Base-by-base conservation (phyloP, 1,139 yeast genomes). In the Candida dubliniensis region DNA sequence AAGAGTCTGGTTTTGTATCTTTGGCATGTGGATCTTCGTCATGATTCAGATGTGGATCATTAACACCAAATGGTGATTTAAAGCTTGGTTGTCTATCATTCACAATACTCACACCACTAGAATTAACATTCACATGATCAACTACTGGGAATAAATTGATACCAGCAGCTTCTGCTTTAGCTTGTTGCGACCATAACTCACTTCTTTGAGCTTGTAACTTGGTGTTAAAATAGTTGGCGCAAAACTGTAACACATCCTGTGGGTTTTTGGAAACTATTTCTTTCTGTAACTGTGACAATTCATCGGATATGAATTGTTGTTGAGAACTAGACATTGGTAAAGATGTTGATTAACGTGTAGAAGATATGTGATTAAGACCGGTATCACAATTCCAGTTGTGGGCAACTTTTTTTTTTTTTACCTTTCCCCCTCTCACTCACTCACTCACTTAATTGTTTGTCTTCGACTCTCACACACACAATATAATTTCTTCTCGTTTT, bases 241-340 rank as follows among this genome's bases (percentile, higher is more conserved):
- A 83, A 64, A 85, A 87, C 60, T 86, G 91, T 49, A 86, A 64
- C 27, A 85, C 70, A 59, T 86, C 91, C 14, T 70, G 63, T 2
- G 95, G 95, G 54, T 82, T 79, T 56, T 81, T 78, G 43, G 76
- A 69, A 43, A 74, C 69, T 49, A 86, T 71, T 60, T 83, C 88
- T 56, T 73, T 76, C 62, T 82, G 83, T 61, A 84, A 79, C 50
- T 73, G 79, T 56, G 77, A 77, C 63, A 84, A 73, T 62, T 83
- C 89, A 47, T 79, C 69, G 14, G 63, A 58, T 36, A 56, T 45
- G 46, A 57, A 56, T 36, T 46, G 49, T 31, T 42, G 49, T 15
- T 42, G 50, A 40, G 42, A 15, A 25, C 37, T 35, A 29, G 47
- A 30, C 47, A 42, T 42, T 26, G 31, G 14, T 23, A 18, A 34